Conservation (phyloP, 805 yeast genomes). For the Yamadazyma nakazawae region DNA sequence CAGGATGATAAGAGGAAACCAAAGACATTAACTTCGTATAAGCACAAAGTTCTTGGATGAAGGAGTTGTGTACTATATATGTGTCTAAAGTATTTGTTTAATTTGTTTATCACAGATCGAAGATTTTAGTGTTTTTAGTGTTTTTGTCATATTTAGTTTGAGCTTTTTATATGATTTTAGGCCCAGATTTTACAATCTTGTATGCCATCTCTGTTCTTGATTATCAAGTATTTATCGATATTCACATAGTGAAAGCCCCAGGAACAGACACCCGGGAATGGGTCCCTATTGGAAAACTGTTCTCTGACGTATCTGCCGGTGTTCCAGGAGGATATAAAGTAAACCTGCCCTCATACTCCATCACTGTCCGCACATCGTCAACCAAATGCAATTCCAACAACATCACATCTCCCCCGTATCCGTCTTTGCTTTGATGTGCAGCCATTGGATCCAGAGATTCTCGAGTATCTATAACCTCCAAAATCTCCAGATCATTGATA, state of each 20-base stretch:
- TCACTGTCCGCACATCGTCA: slow-evolving; percentile 7
- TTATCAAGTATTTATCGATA: too few relatives aligned
- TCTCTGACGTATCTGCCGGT: neutral
- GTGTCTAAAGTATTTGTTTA: too few relatives aligned
- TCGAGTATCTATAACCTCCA: slow-evolving; percentile 10
- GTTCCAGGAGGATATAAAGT: slow-evolving; percentile 3
- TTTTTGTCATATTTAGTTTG: too few relatives aligned
- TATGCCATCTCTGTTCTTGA: too few relatives aligned
- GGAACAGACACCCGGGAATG: slow-evolving; percentile 5
- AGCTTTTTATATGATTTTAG: too few relatives aligned
- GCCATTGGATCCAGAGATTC: neutral
- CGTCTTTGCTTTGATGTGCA: slow-evolving; percentile 25
- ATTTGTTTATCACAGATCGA: too few relatives aligned
- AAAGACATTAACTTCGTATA: too few relatives aligned
- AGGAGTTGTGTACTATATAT: too few relatives aligned
- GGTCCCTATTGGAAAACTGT: neutral
- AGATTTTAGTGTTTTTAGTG: too few relatives aligned
- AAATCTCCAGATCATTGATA: slow-evolving; percentile 28
- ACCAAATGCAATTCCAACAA: slow-evolving; percentile 24
- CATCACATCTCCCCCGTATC: slow-evolving; percentile 37
- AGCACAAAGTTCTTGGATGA: neutral
- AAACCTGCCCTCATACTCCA: slow-evolving; percentile 7
- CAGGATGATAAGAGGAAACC: neutral
- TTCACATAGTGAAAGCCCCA: slow-evolving; percentile 4
- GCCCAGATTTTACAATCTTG: too few relatives aligned